These are phyloP conservation scores for Thymus mandschuricus DNA, from an alignment of 257 asterid genomes.

Conservation along the genomic window DNA sequence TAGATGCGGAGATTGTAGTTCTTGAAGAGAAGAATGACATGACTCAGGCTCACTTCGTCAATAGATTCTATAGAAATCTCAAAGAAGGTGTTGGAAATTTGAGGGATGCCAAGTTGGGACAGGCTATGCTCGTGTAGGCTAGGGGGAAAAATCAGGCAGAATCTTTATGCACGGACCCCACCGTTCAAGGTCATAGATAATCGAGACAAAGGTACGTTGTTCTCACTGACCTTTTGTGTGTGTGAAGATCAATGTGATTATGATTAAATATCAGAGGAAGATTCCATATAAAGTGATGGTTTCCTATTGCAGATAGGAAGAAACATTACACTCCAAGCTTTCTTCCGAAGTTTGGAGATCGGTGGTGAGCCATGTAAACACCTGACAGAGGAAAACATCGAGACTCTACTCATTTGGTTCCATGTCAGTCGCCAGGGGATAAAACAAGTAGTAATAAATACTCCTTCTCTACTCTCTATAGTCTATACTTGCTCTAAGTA, in stretches of 20 bases:
- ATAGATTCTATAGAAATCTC: constrained; percentile 30
- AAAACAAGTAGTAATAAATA: constrained; percentile 19
- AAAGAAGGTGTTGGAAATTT: constrained; percentile 41
- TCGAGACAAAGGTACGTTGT: constrained; percentile 43
- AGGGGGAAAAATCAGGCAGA: constrained; percentile 45
- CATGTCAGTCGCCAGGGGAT: constrained; percentile 36
- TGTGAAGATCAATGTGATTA: not conserved
- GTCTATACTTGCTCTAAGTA: not conserved
- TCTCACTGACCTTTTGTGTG: not conserved
- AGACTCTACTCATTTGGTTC: no score
- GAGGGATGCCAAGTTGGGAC: constrained; percentile 41
- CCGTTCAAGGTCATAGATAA: constrained; percentile 48
- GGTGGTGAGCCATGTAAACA: no score
- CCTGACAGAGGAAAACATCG: no score
- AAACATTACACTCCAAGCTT: constrained; percentile 37
- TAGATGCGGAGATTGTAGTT: constrained; percentile 49
- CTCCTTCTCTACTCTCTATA: constrained; percentile 1
- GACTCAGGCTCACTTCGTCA: constrained; percentile 48
- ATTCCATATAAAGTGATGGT: constrained; percentile 5
- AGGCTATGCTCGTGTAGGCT: constrained; percentile 50
- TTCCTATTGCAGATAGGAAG: constrained; percentile 31
- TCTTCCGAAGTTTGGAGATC: constrained; percentile 11
- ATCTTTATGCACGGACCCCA: constrained; percentile 45
- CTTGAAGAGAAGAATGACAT: constrained; percentile 34
- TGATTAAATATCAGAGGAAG: not conserved